phyloP scores from a whole-genome alignment of 2,329 filamentous ascomycete genomes.

The Tolypocladium cylindrosporum region DNA sequence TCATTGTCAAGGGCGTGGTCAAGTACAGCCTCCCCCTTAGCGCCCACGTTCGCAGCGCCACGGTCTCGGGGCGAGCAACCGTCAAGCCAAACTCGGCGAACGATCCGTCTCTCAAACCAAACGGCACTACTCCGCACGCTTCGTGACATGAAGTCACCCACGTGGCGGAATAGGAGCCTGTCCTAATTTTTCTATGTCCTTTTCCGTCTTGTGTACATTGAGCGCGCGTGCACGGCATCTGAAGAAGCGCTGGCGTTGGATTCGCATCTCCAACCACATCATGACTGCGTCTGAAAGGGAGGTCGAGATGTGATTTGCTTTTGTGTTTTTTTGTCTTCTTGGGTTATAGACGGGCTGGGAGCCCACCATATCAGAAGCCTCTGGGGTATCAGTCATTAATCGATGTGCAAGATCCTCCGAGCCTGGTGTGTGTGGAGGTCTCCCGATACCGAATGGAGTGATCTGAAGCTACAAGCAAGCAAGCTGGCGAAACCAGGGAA shows the following conservation, averaged over 20 bases:
- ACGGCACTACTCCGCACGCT: constrained; percentile 51
- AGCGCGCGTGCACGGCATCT: constrained; percentile 26
- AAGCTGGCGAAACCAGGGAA: constrained; percentile 2
- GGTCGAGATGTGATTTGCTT: constrained; percentile 13
- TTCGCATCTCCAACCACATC: constrained; percentile 17
- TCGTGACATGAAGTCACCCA: background rate
- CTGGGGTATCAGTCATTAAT: background rate
- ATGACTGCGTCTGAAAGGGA: constrained; percentile 16
- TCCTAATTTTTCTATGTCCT: constrained; percentile 10
- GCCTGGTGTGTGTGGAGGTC: background rate
- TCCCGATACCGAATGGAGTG: background rate
- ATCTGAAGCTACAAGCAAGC: constrained; percentile 1
- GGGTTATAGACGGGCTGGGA: constrained; percentile 15
- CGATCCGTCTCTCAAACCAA: constrained; percentile 55
- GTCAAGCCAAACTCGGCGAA: constrained; percentile 55
- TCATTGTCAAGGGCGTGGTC: constrained; percentile 84
- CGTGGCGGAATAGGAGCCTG: background rate
- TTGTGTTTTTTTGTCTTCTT: constrained; percentile 9
- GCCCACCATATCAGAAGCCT: background rate
- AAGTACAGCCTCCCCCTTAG: constrained; percentile 66
- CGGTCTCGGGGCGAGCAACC: constrained; percentile 48
- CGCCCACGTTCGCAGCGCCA: constrained; percentile 46
- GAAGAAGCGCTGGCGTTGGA: constrained; percentile 24
- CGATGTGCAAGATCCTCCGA: background rate
- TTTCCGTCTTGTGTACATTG: constrained; percentile 18